phyloP scores from a whole-genome alignment of 305 asterid species.

The Rubia balearica region DNA sequence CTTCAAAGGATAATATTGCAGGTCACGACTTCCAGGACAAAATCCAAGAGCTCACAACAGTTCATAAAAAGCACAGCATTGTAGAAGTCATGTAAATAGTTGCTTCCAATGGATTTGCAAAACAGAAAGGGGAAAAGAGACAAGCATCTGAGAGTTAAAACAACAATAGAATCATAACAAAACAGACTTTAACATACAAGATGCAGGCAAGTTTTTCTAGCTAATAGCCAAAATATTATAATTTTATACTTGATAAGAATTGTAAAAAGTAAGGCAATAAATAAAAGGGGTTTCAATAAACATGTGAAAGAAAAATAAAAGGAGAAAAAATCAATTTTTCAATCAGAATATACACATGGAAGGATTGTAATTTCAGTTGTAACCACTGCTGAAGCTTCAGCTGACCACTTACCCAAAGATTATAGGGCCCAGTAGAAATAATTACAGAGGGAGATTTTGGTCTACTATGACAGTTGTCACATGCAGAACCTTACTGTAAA shows the following conservation, averaged over 20 bases:
- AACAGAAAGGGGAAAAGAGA: neutral
- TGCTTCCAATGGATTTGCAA: neutral
- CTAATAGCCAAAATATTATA: no score
- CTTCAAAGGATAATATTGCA: neutral
- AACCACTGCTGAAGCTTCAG: neutral
- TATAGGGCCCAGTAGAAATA: no score
- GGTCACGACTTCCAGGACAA: neutral
- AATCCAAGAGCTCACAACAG: neutral
- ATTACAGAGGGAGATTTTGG: neutral
- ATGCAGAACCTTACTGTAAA: neutral
- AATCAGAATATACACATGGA: neutral
- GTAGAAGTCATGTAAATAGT: neutral
- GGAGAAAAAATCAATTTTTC: neutral
- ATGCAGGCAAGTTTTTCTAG: neutral
- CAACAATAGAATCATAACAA: neutral
- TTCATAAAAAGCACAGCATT: neutral
- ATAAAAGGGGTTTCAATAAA: no score
- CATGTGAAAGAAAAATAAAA: neutral
- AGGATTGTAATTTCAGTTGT: constrained; percentile 1
- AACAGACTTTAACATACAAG: neutral
- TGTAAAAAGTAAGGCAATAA: no score
- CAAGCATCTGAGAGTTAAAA: neutral
- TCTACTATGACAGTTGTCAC: neutral
- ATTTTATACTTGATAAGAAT: no score
- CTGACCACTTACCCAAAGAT: neutral